Evolutionary conservation across 371 early-diverging fungal genomes (phyloP).

Genomic region (Gilbertella persicaria): DNA sequence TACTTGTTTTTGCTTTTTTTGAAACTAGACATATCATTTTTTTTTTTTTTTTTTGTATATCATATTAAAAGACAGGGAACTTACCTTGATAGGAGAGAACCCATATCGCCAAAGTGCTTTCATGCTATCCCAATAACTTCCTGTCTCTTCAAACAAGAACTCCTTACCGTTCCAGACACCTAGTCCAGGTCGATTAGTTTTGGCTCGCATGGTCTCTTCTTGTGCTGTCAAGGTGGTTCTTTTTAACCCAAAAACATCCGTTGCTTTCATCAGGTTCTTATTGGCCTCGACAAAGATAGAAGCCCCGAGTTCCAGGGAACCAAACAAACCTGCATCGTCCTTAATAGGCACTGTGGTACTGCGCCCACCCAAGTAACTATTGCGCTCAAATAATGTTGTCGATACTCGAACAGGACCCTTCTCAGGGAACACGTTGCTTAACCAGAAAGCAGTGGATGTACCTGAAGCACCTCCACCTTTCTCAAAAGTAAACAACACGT

Average conservation of each 20-base stretch:
- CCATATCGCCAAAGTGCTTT: constrained; percentile 57
- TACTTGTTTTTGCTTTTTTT: constrained; percentile 16
- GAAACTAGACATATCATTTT: constrained; percentile 12
- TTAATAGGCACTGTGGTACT: constrained; percentile 46
- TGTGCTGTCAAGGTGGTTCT: constrained; percentile 18
- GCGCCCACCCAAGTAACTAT: constrained; percentile 57
- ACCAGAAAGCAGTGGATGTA: constrained; percentile 60
- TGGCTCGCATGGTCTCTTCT: constrained; percentile 2
- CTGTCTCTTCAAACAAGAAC: constrained; percentile 55
- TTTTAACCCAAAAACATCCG: constrained; percentile 55
- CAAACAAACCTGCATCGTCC: constrained; percentile 29
- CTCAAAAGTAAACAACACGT: not conserved
- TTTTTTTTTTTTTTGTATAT: not conserved
- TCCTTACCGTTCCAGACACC: constrained; percentile 56
- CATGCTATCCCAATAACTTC: constrained; percentile 45
- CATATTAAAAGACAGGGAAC: not conserved
- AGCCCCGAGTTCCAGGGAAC: constrained; percentile 59
- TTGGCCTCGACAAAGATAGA: constrained; percentile 67
- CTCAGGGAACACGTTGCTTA: constrained; percentile 46
- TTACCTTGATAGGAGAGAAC: constrained; percentile 50
- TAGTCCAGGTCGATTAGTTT: constrained; percentile 18
- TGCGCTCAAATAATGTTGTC: constrained; percentile 57
- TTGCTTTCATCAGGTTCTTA: constrained; percentile 53
- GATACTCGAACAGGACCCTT: constrained; percentile 25
- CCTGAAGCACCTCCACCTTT: constrained; percentile 70